Evolutionary conservation across 2,329 filamentous ascomycete species (phyloP).

Genomic region (Aureobasidium sp.): DNA sequence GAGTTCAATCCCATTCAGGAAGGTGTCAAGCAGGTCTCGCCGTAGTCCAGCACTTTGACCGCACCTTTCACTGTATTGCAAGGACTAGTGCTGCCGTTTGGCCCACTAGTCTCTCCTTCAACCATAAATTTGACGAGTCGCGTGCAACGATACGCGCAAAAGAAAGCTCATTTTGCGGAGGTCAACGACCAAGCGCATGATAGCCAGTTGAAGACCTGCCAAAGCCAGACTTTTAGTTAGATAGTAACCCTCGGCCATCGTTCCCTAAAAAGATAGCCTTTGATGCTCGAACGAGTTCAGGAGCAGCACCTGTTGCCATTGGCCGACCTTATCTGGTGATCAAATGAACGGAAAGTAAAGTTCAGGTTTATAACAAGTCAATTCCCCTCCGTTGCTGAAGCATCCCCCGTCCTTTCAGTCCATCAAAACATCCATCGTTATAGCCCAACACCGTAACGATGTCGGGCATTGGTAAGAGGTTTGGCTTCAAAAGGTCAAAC

Average conservation of each 20-base stretch:
- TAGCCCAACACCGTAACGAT: not conserved
- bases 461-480: constrained; percentile 15
- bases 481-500: constrained; percentile 19
- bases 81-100: not conserved
- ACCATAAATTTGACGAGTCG: not conserved
- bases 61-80: not conserved
- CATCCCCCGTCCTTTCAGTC: not conserved
- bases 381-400: not conserved
- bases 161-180: not conserved
- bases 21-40: not conserved
- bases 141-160: not conserved
- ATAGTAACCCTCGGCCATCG: not conserved
- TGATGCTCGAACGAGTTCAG: not conserved
- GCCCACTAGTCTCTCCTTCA: not conserved
- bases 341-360: not conserved
- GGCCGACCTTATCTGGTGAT: not conserved
- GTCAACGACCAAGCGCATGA: not conserved
- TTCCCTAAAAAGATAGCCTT: not conserved
- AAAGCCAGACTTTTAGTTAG: not conserved
- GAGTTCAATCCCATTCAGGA: not conserved
- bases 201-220: not conserved
- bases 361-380: not conserved
- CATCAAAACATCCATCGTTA: not conserved
- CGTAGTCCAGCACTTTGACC: not conserved
- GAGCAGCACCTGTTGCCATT: not conserved